phyloP scores from a whole-genome alignment of 768 basidiomycete genomes.

The Psilocybe tampanensis region DNA sequence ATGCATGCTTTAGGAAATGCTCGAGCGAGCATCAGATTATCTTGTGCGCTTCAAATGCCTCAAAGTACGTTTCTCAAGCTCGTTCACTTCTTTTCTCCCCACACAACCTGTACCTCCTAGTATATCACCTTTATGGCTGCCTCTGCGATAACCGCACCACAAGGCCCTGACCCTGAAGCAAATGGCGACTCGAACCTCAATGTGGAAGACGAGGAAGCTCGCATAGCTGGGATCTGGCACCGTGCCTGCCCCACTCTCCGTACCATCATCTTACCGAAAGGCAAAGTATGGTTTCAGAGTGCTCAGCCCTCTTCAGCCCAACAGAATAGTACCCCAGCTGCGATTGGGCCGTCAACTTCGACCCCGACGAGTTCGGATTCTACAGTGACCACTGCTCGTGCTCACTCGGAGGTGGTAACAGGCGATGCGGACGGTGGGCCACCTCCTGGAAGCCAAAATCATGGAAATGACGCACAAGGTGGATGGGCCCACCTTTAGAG shows the following conservation, averaged over 20 bases:
- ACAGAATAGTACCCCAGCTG: not conserved
- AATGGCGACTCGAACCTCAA: not conserved
- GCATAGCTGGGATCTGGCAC: slow-evolving; percentile 59
- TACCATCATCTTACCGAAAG: slow-evolving; percentile 67
- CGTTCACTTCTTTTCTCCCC: not conserved
- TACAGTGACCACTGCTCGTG: too few relatives aligned
- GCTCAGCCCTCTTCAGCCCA: not conserved
- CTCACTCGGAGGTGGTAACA: too few relatives aligned
- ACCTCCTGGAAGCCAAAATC: too few relatives aligned
- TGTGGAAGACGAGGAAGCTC: slow-evolving; percentile 41
- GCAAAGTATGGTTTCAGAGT: slow-evolving; percentile 61
- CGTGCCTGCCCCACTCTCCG: slow-evolving; percentile 58
- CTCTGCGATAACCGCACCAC: not conserved
- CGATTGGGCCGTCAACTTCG: not conserved
- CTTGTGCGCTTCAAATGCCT: slow-evolving; percentile 44
- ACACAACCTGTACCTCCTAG: slow-evolving; percentile 19
- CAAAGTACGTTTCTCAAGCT: slow-evolving; percentile 23
- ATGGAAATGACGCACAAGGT: too few relatives aligned
- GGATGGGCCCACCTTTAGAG: too few relatives aligned
- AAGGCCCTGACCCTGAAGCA: too few relatives aligned
- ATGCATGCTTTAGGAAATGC: slow-evolving; percentile 33
- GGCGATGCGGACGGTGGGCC: too few relatives aligned
- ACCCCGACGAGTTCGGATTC: too few relatives aligned
- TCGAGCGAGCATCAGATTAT: slow-evolving; percentile 41
- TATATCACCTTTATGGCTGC: slow-evolving; percentile 66